These are phyloP conservation scores for Amylocarpus encephaloides DNA, from an alignment of 2,329 filamentous ascomycete species.

Conservation along the genomic window DNA sequence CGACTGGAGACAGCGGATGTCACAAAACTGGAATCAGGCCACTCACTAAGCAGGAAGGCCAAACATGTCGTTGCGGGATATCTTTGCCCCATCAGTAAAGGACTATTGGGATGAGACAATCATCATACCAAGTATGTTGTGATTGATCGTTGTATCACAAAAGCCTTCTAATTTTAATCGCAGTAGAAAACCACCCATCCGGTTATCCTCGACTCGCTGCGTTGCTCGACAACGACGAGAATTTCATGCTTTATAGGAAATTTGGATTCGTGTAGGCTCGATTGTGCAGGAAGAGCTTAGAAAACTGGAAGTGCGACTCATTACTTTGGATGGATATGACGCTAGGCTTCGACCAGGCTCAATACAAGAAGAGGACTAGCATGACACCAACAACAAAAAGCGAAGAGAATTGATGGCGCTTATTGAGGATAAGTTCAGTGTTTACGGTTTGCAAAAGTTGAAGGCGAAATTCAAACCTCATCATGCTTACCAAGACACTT, in stretches of 20 bases:
- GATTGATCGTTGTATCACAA: too few species aligned
- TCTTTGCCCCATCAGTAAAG: too few species aligned
- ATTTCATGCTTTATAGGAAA: conserved; percentile 35
- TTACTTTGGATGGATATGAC: conserved; percentile 2
- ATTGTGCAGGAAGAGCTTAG: conserved; percentile 16
- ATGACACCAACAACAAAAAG: not conserved
- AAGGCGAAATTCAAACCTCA: not conserved
- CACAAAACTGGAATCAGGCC: too few species aligned
- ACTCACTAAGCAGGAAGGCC: too few species aligned
- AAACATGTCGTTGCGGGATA: too few species aligned
- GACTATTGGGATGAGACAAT: too few species aligned
- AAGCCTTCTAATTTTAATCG: too few species aligned
- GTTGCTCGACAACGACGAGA: conserved; percentile 35
- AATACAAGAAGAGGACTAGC: conserved; percentile 5
- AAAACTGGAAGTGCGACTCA: conserved; percentile 4
- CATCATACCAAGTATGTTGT: too few species aligned
- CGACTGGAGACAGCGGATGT: too few species aligned
- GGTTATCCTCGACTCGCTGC: conserved; percentile 34
- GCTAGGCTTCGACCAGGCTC: not conserved
- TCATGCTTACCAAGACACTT: not conserved
- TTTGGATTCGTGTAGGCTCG: conserved; percentile 35
- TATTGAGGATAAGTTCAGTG: conserved; percentile 14
- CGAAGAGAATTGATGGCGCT: conserved; percentile 5
- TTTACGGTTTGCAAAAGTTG: conserved; percentile 10
- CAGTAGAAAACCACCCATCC: conserved; percentile 9